phyloP scores from a whole-genome alignment of 2,329 filamentous ascomycete genomes.

The Xylariaceae sp. region DNA sequence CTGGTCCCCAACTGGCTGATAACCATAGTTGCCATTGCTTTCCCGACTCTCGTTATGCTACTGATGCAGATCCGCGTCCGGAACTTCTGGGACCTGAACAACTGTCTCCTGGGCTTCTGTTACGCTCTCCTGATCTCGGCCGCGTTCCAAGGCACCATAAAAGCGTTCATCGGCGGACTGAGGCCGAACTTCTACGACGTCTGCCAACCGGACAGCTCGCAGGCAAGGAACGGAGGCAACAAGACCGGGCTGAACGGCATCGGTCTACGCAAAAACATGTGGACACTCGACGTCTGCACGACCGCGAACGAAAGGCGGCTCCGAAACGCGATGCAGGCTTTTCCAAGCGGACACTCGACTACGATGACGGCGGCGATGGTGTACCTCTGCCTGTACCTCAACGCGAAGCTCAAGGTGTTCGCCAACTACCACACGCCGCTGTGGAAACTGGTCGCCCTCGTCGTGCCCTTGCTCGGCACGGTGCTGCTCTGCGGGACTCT shows the following conservation, averaged over 20 bases:
- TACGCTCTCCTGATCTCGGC: slow-evolving; percentile 55
- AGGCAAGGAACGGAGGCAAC: slow-evolving; percentile 21
- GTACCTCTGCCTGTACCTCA: slow-evolving; percentile 62
- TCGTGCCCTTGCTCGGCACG: slow-evolving; percentile 55
- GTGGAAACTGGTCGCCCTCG: slow-evolving; percentile 58
- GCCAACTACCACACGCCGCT: slow-evolving; percentile 59
- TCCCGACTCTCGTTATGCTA: slow-evolving; percentile 54
- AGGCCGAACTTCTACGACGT: slow-evolving; percentile 60
- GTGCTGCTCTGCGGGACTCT: slow-evolving; percentile 55
- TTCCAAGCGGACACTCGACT: slow-evolving; percentile 63
- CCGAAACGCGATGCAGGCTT: slow-evolving; percentile 57
- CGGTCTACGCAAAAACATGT: slow-evolving; percentile 58
- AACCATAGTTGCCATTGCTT: slow-evolving; percentile 40
- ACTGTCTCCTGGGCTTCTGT: slow-evolving; percentile 54
- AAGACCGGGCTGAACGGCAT: slow-evolving; percentile 29
- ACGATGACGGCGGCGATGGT: slow-evolving; percentile 59
- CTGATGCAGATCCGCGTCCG: slow-evolving; percentile 53
- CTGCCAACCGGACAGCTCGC: slow-evolving; percentile 53
- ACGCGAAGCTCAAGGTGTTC: slow-evolving; percentile 67
- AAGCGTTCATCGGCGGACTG: slow-evolving; percentile 60
- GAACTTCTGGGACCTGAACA: slow-evolving; percentile 56
- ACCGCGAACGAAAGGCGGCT: slow-evolving; percentile 47
- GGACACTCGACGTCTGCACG: slow-evolving; percentile 57
- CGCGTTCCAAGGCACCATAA: slow-evolving; percentile 61
- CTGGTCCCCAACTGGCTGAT: slow-evolving; percentile 15